Evolutionary conservation across 2,329 filamentous ascomycete genomes (phyloP).

Genomic region (Cladosporium sp.): DNA sequence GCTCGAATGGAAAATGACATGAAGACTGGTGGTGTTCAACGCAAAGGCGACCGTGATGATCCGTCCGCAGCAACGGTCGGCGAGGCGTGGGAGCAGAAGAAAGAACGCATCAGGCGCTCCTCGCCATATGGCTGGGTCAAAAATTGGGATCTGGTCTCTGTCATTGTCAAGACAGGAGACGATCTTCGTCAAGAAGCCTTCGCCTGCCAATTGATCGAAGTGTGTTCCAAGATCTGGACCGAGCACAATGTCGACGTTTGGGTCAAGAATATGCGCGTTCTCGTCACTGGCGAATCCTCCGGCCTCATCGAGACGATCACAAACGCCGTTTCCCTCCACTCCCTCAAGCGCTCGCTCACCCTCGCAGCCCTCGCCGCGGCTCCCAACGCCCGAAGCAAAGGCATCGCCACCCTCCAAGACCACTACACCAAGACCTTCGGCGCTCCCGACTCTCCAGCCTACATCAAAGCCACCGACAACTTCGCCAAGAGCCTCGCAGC

Average conservation of each 20-base stretch:
- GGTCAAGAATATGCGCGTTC: slow-evolving; percentile 84
- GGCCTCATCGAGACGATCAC: slow-evolving; percentile 86
- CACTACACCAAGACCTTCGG: slow-evolving; percentile 81
- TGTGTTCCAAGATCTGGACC: slow-evolving; percentile 79
- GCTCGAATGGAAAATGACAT: slow-evolving; percentile 88
- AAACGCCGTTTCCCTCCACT: slow-evolving; percentile 84
- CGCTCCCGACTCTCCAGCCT: slow-evolving; percentile 65
- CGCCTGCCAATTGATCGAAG: slow-evolving; percentile 78
- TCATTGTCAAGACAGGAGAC: slow-evolving; percentile 84
- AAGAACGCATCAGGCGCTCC: slow-evolving; percentile 77
- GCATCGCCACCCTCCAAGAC: slow-evolving; percentile 77
- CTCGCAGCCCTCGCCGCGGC: slow-evolving; percentile 72
- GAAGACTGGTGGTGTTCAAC: slow-evolving; percentile 79
- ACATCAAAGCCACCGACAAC: slow-evolving; percentile 70
- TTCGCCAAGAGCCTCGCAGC: slow-evolving; percentile 81
- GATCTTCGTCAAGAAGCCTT: slow-evolving; percentile 84
- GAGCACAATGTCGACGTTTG: slow-evolving; percentile 76
- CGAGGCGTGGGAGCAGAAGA: slow-evolving; percentile 82
- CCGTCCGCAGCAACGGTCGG: slow-evolving; percentile 84
- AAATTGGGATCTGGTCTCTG: slow-evolving; percentile 84
- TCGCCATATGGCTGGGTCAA: slow-evolving; percentile 88
- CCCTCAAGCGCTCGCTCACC: slow-evolving; percentile 77
- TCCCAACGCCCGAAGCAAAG: slow-evolving; percentile 69
- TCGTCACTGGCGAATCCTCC: slow-evolving; percentile 81
- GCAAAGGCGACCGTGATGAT: slow-evolving; percentile 79